Percentiles rank a stretch among this genome's conserved stretches.
Conservation (phyloP, 495 filamentous ascomycete species). For the Massariosphaeria phaeospora region DNA sequence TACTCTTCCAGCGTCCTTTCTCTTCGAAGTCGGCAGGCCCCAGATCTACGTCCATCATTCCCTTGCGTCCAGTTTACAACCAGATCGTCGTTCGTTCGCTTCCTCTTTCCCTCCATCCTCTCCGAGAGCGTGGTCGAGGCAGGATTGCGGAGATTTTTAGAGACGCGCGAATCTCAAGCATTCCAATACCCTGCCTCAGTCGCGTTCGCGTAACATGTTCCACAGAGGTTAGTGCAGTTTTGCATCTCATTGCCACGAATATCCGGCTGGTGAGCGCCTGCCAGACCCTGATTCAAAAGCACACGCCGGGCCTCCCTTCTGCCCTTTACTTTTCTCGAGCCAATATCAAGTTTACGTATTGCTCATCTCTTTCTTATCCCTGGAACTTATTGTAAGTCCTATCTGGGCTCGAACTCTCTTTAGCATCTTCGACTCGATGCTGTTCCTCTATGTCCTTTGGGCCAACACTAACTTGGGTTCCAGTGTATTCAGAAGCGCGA, state of each 20-base stretch:
- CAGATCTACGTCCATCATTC: not conserved
- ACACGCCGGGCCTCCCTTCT: conserved; percentile 3
- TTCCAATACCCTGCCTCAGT: conserved; percentile 18
- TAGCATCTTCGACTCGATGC: not conserved
- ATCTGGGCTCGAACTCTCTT: not conserved
- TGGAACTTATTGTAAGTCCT: not conserved
- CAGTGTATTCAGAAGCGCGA: not conserved
- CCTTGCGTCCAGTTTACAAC: conserved; percentile 11
- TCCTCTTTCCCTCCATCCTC: conserved; percentile 4
- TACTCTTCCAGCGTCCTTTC: not conserved
- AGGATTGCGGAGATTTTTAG: conserved; percentile 2
- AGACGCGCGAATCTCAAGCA: conserved; percentile 4
- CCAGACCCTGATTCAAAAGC: conserved; percentile 22
- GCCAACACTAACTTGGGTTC: too few species aligned
- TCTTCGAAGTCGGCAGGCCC: not conserved
- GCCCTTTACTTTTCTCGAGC: not conserved
- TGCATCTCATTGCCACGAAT: conserved; percentile 4
- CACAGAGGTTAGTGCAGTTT: conserved; percentile 14
- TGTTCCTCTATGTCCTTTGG: too few species aligned
- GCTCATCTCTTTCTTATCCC: not conserved
- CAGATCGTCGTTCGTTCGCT: conserved; percentile 3
- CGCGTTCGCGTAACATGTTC: conserved; percentile 15
- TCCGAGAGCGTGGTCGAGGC: not conserved
- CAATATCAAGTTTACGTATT: not conserved
- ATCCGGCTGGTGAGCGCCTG: not conserved